Percentiles rank a stretch among this genome's conserved stretches.
Conservation (phyloP, 345 rosid species). For the Abelmoschus esculentus region DNA sequence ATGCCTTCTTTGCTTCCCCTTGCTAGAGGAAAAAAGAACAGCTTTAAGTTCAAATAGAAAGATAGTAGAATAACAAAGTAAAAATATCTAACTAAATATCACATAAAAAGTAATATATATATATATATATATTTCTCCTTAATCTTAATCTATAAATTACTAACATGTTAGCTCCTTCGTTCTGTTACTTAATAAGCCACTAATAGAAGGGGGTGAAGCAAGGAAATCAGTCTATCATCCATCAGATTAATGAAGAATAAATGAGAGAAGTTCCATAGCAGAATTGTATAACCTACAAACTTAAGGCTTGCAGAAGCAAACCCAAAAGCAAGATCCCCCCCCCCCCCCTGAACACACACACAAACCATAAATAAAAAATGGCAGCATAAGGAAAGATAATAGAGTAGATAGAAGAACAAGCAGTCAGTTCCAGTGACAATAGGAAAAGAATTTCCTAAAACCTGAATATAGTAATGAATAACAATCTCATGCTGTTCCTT, state of each 20-base stretch:
- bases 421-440: not conserved
- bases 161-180: too few species aligned
- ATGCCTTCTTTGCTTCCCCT: conserved; percentile 94
- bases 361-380: not conserved
- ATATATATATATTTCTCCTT: too few species aligned
- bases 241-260: not conserved
- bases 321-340: not conserved
- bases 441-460: conserved; percentile 11
- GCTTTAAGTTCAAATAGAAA: not conserved
- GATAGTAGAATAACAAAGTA: conserved; percentile 1
- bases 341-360: too few species aligned
- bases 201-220: not conserved
- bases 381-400: not conserved
- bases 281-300: not conserved
- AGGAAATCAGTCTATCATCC: not conserved
- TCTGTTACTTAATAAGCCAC: too few species aligned
- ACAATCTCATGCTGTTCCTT: conserved; percentile 94
- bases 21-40: conserved; percentile 43
- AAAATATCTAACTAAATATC: not conserved
- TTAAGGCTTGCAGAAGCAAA: not conserved
- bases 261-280: not conserved
- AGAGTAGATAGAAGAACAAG: conserved; percentile 3
- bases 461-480: conserved; percentile 88
- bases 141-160: too few species aligned
- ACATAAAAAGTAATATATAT: not conserved